These are phyloP conservation scores for Fusarium pseudonygamai DNA, from an alignment of 2,329 filamentous ascomycete species.

Conservation along the genomic window DNA sequence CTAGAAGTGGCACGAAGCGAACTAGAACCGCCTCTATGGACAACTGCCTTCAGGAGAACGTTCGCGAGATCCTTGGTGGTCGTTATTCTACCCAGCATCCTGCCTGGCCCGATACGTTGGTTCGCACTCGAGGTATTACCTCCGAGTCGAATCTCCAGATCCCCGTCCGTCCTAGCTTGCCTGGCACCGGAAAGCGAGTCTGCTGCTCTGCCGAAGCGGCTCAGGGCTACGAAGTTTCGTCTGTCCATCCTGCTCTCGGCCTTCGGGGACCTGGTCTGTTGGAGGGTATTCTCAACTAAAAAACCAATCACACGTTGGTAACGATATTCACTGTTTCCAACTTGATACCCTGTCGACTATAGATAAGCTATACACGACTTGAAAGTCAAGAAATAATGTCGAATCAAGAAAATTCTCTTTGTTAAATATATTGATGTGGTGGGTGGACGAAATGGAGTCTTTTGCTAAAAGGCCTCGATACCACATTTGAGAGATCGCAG, in stretches of 20 bases:
- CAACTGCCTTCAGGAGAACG: slow-evolving; percentile 70
- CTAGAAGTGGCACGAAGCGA: slow-evolving; percentile 62
- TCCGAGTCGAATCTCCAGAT: slow-evolving; percentile 49
- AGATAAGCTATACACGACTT: slow-evolving; percentile 32
- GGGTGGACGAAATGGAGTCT: slow-evolving; percentile 44
- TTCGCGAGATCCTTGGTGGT: slow-evolving; percentile 67
- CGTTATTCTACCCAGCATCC: slow-evolving; percentile 43
- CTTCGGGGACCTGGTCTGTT: slow-evolving; percentile 71
- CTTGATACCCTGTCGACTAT: slow-evolving; percentile 32
- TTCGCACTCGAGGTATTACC: slow-evolving; percentile 46
- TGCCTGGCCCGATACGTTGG: slow-evolving; percentile 51
- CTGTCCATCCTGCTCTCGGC: slow-evolving; percentile 60
- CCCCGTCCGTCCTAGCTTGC: slow-evolving; percentile 53
- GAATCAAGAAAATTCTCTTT: slow-evolving; percentile 43
- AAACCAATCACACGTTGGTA: slow-evolving; percentile 28
- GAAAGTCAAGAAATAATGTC: slow-evolving; percentile 40
- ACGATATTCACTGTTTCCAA: slow-evolving; percentile 30
- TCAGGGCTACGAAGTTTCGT: slow-evolving; percentile 56
- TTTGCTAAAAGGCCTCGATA: slow-evolving; percentile 46
- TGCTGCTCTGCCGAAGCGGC: slow-evolving; percentile 71
- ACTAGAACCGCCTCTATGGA: slow-evolving; percentile 68
- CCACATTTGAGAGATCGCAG: slow-evolving; percentile 41
- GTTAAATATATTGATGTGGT: slow-evolving; percentile 39
- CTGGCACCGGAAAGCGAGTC: slow-evolving; percentile 69
- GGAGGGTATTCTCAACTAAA: slow-evolving; percentile 69